These are phyloP conservation scores for Hordeum pubiflorum DNA, from an alignment of 202 grass and related monocot species.

Conservation along the genomic window DNA sequence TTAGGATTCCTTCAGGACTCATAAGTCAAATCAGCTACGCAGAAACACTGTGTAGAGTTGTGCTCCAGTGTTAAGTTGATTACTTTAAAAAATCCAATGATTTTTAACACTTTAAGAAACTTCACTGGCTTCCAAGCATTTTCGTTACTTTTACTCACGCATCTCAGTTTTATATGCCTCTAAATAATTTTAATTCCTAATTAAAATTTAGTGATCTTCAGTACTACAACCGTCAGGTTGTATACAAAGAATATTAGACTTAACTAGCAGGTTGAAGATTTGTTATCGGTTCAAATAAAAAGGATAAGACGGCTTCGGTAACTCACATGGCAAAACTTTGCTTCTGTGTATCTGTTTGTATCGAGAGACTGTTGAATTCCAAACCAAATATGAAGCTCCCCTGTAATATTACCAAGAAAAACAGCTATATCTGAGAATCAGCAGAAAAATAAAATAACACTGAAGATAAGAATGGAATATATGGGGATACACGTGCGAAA, in stretches of 20 bases:
- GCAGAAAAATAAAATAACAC: conserved; percentile 7
- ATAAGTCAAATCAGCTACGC: not conserved
- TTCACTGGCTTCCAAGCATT: conserved; percentile 4
- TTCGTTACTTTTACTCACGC: conserved; percentile 8
- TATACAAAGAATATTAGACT: not conserved
- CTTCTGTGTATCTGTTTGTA: conserved; percentile 76
- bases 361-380: conserved; percentile 71
- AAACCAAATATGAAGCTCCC: conserved; percentile 77
- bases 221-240: conserved; percentile 11
- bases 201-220: conserved; percentile 1
- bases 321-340: conserved; percentile 69
- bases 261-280: conserved; percentile 35
- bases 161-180: conserved; percentile 8
- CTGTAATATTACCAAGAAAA: conserved; percentile 46
- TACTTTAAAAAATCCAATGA: not conserved
- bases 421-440: conserved; percentile 26
- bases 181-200: conserved; percentile 13
- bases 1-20: not conserved
- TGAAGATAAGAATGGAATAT: not conserved
- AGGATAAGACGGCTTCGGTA: not conserved
- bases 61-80: conserved; percentile 9
- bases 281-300: conserved; percentile 25
- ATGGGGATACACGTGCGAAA: not conserved
- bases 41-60: not conserved
- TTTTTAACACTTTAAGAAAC: not conserved